phyloP scores from a whole-genome alignment of 106 monocot species.

The Allium cepa region DNA sequence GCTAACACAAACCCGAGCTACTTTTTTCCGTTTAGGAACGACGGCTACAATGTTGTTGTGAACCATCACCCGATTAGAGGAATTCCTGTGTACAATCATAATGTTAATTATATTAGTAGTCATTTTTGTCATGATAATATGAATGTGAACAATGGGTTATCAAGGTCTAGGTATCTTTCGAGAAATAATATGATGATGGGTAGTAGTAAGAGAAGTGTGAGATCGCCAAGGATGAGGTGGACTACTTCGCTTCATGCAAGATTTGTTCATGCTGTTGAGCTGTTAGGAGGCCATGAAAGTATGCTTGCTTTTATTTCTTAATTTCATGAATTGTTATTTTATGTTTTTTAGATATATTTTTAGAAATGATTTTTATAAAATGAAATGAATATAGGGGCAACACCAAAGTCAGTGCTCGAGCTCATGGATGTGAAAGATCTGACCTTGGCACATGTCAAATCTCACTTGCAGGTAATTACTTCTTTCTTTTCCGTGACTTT shows the following conservation, averaged over 20 bases:
- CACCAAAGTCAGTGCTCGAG: conserved; percentile 56
- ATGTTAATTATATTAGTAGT: conserved; percentile 1
- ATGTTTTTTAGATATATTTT: background rate
- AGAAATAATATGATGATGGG: background rate
- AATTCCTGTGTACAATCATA: conserved; percentile 42
- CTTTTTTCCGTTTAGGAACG: background rate
- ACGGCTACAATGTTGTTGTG: conserved; percentile 4
- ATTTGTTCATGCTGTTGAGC: conserved; percentile 50
- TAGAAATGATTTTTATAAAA: no score
- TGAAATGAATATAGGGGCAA: conserved; percentile 26
- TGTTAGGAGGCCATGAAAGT: conserved; percentile 57
- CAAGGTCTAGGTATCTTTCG: conserved; percentile 18
- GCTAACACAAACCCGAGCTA: background rate
- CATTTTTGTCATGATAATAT: background rate
- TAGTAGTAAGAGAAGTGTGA: conserved; percentile 29
- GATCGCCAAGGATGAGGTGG: conserved; percentile 64
- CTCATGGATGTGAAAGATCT: conserved; percentile 68
- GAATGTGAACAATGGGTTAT: no score
- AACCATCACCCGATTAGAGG: conserved; percentile 30
- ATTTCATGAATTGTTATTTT: background rate
- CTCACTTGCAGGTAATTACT: conserved; percentile 37
- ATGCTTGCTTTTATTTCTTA: background rate
- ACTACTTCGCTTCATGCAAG: conserved; percentile 41
- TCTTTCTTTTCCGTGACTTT: no score
- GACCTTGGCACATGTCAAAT: conserved; percentile 33